These are phyloP conservation scores for Pyrenophora teres DNA, from an alignment of 2,329 filamentous ascomycete species.

Conservation along the genomic window DNA sequence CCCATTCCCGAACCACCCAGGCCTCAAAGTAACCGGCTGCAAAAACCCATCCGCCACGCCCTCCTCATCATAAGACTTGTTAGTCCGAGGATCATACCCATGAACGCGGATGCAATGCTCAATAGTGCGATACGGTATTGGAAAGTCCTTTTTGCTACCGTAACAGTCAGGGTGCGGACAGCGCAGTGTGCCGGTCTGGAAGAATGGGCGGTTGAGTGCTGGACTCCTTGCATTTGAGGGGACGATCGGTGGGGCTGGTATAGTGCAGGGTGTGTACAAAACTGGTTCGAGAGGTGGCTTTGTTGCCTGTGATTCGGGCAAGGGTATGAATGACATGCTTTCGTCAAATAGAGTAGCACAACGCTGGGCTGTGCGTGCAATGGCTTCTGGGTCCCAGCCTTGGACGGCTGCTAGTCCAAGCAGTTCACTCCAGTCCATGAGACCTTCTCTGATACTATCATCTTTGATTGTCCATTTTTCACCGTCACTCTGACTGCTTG, in stretches of 20 bases:
- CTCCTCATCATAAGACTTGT: conserved; percentile 53
- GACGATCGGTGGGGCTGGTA: conserved; percentile 18
- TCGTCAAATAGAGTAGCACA: conserved; percentile 78
- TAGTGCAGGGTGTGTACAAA: conserved; percentile 42
- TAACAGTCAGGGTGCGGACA: conserved; percentile 44
- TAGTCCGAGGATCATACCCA: conserved; percentile 47
- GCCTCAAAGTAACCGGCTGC: conserved; percentile 54
- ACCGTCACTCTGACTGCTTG: conserved; percentile 12
- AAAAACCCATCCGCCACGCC: conserved; percentile 67
- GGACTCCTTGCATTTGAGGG: background rate
- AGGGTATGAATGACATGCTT: conserved; percentile 66
- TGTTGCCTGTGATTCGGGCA: conserved; percentile 51
- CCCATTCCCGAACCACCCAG: conserved; percentile 33
- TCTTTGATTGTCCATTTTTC: conserved; percentile 17
- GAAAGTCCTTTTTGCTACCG: conserved; percentile 32
- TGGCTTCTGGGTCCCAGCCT: conserved; percentile 67
- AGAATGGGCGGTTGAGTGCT: conserved; percentile 32
- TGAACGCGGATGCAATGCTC: conserved; percentile 57
- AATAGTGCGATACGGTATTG: conserved; percentile 35
- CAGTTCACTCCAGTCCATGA: conserved; percentile 79
- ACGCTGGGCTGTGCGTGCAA: conserved; percentile 72
- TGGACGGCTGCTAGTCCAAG: conserved; percentile 76
- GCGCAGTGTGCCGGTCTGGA: conserved; percentile 29
- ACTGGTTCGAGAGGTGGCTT: conserved; percentile 33
- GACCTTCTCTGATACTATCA: conserved; percentile 17